Evolutionary conservation across 2,329 filamentous ascomycete species (phyloP).

Genomic region (Coniochaeta sp.): DNA sequence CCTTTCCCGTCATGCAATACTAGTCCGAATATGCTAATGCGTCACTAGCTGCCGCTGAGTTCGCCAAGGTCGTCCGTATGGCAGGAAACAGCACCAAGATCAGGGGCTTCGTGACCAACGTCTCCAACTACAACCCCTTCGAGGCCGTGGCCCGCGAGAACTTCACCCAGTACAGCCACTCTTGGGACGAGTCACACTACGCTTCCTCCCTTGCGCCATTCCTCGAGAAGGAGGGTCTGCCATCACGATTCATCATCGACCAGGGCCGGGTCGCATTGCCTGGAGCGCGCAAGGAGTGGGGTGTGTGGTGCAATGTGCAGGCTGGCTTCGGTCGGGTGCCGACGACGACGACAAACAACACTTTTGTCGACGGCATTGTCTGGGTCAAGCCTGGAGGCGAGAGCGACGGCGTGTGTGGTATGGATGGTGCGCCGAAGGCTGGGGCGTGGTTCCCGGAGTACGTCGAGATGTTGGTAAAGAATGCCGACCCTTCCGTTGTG

Average conservation of each 20-base stretch:
- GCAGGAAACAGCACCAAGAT: slow-evolving; percentile 22
- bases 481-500: slow-evolving; percentile 20
- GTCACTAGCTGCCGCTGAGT: slow-evolving; percentile 25
- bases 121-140: slow-evolving; percentile 37
- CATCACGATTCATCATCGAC: slow-evolving; percentile 36
- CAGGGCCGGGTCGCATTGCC: slow-evolving; percentile 31
- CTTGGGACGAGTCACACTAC: slow-evolving; percentile 33
- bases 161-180: slow-evolving; percentile 31
- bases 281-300: slow-evolving; percentile 29
- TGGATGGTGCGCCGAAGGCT: slow-evolving; percentile 26
- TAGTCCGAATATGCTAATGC: background rate
- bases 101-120: slow-evolving; percentile 36
- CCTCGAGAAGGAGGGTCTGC: slow-evolving; percentile 29
- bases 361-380: slow-evolving; percentile 31
- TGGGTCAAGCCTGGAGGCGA: slow-evolving; percentile 39
- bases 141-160: slow-evolving; percentile 27
- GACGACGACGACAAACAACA: slow-evolving; percentile 25
- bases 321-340: slow-evolving; percentile 31
- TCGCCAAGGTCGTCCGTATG: slow-evolving; percentile 28
- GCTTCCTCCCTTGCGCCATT: slow-evolving; percentile 27
- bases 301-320: slow-evolving; percentile 37
- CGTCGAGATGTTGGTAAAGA: slow-evolving; percentile 30
- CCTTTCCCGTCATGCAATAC: background rate
- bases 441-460: slow-evolving; percentile 35
- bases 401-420: slow-evolving; percentile 31